phyloP scores from a whole-genome alignment of 2,329 filamentous ascomycete genomes.

The Macroventuria anomochaeta region DNA sequence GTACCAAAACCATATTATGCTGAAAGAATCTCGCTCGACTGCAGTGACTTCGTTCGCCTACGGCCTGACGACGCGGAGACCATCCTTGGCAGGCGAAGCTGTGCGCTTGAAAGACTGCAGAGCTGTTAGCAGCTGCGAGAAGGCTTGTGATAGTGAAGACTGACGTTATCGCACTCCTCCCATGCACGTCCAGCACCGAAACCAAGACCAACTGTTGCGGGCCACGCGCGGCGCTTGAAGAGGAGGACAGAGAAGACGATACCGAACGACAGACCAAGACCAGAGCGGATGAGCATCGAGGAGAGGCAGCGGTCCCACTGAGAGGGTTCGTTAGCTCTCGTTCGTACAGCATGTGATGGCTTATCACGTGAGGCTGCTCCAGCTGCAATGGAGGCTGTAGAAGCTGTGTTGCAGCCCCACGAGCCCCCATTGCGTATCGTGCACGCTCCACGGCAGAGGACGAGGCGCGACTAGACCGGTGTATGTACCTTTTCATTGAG shows the following conservation, averaged over 20 bases:
- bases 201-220: slow-evolving; percentile 90
- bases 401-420: background rate
- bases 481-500: slow-evolving; percentile 93
- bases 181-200: slow-evolving; percentile 97
- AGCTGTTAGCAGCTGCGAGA: background rate
- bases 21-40: slow-evolving; percentile 13
- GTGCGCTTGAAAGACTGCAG: slow-evolving; percentile 60
- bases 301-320: slow-evolving; percentile 99
- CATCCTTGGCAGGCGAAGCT: slow-evolving; percentile 55
- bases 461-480: background rate
- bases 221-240: slow-evolving; percentile 98
- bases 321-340: slow-evolving; percentile 29
- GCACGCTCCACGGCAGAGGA: background rate
- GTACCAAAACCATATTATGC: slow-evolving; percentile 27
- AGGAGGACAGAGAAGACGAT: slow-evolving; percentile 98
- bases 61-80: slow-evolving; percentile 56
- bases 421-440: background rate
- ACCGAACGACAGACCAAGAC: slow-evolving; percentile 94
- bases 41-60: slow-evolving; percentile 25
- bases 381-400: slow-evolving; percentile 5
- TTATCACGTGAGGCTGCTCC: slow-evolving; percentile 20
- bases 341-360: slow-evolving; percentile 9
- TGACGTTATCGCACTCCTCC: slow-evolving; percentile 90
- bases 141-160: slow-evolving; percentile 25
- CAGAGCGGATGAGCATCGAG: slow-evolving; percentile 94